Base-by-base conservation (phyloP, 345 rosid species). In the Gossypium mustelinum region DNA sequence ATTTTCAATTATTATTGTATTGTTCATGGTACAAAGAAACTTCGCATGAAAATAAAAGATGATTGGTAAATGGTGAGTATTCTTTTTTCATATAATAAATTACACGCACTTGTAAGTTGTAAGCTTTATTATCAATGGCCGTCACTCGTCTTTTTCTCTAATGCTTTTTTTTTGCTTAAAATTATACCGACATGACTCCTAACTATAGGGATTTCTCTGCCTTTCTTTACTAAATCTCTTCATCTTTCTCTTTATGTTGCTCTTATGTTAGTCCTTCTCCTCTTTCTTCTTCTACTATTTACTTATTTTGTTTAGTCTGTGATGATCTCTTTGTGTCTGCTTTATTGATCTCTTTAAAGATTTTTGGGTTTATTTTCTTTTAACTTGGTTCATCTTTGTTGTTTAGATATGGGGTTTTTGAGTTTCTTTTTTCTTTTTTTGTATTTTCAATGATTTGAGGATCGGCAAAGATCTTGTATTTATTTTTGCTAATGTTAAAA, bases 101-200 rank as follows among this genome's bases (percentile, higher is more conserved):
- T 34, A 34, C 41, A 34, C 41, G 83, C 88, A 84, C 84, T 83
- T 84, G 88, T 77, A 48, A 71, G 8, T 6, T 52, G 57, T 52
- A 17, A 52, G 79, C 89, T 76, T 79, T 81, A 34, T 34, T 11
- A 55, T 6, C 24, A 52, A 52, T 52, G 57, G 57, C 57, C 74
- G 74, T 79, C 73, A 52, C 47, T 57, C 71, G 27, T 75, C 76
- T 76, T 73, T 44, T 68, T 62, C 56, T 18, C 73, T 73, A 51
- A 45, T 71, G 61, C 73, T 75, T 54, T 47, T n/a, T n/a, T 22
- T 22, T 82, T 85, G 90, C 87, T 88, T 85, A 76, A 77, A 78
- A 52, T 81, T 87, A 69, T 82, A 80, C 93, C 83, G 85, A 87
- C 88, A 91, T 82, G 89, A 89, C 87, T 89, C 92, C 95, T 76